Evolutionary conservation across 495 filamentous ascomycete genomes (phyloP).

Genomic region (Neurospora sp.): DNA sequence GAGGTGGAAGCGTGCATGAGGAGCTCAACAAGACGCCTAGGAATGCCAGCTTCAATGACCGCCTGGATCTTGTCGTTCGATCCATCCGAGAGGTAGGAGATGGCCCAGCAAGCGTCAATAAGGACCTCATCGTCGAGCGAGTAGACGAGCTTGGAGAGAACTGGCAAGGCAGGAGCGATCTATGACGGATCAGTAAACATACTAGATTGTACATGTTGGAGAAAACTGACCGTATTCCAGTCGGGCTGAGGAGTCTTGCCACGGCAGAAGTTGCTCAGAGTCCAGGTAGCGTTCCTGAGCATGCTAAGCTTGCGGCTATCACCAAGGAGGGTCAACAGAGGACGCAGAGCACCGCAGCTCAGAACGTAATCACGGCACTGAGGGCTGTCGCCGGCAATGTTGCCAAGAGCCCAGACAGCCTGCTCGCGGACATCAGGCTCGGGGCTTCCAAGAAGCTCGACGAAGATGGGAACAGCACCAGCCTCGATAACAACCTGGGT

Average conservation of each 20-base stretch:
- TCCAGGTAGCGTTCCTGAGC: constrained; percentile 98
- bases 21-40: constrained; percentile 91
- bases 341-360: constrained; percentile 77
- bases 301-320: constrained; percentile 99
- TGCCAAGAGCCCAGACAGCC: constrained; percentile 97
- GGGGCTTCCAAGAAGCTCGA: constrained; percentile 86
- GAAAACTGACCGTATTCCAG: constrained; percentile 74
- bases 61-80: constrained; percentile 99
- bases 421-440: constrained; percentile 98
- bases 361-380: constrained; percentile 94
- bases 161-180: constrained; percentile 94
- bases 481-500: constrained; percentile 99
- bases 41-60: constrained; percentile 96
- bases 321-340: constrained; percentile 77
- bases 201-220: not conserved
- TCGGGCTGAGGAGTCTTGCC: constrained; percentile 99
- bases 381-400: constrained; percentile 98
- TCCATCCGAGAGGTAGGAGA: constrained; percentile 98
- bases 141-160: constrained; percentile 94
- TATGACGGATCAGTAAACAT: constrained; percentile 29
- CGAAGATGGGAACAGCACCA: constrained; percentile 96
- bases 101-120: constrained; percentile 99
- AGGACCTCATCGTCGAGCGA: constrained; percentile 97
- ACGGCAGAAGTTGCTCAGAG: constrained; percentile 98
- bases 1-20: constrained; percentile 99